Evolutionary conservation across 805 yeast genomes (phyloP), one percentile per base, ranked within the genome.

Genomic region (Jamesozyma jinghongensis): DNA sequence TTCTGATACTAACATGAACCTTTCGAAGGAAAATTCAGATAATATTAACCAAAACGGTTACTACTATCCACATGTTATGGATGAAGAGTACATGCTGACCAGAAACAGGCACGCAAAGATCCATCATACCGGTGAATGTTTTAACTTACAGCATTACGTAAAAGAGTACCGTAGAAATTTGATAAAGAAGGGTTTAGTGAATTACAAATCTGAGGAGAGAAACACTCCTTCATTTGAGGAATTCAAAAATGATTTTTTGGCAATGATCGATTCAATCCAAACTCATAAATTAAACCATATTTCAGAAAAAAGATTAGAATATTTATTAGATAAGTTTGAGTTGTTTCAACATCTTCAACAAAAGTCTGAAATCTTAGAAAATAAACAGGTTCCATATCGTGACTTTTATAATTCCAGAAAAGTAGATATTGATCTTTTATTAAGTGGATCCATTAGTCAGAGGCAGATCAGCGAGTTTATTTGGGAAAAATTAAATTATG

Each of bases 321-420:
- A 62, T 41, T 44, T 67, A 6, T 35, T 46, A 17, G 56, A 62
- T 20, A 64, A 65, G 38, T 66, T 62, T 42, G 67, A 66, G 19
- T 52, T 63, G 3, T 66, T 59, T 39, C 54, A 54, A 17, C 46
- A 62, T 25, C 43, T 67, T 25, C 62, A 65, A 36, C 59, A 62
- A 27, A 56, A 60, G 32, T 48, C 57, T 17, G 70, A 66, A 46
- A 59, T 55, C 1, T 45, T 54, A n/a, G 53, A 62, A 31, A 60
- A 66, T 17, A 66, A 63, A 38, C 41, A 59, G 33, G 66, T 66
- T 18, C 70, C 71, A 12, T 66, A 66, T 37, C 48, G 70, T 31
- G 71, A 90, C 63, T 92, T 90, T 58, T 90, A 90, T 66, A 90
- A 90, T 56, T 95, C 87, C 34, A 77, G 97, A 66, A 90, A 90